phyloP scores from a whole-genome alignment of 495 filamentous ascomycete genomes.

The Ascobolus immersus region DNA sequence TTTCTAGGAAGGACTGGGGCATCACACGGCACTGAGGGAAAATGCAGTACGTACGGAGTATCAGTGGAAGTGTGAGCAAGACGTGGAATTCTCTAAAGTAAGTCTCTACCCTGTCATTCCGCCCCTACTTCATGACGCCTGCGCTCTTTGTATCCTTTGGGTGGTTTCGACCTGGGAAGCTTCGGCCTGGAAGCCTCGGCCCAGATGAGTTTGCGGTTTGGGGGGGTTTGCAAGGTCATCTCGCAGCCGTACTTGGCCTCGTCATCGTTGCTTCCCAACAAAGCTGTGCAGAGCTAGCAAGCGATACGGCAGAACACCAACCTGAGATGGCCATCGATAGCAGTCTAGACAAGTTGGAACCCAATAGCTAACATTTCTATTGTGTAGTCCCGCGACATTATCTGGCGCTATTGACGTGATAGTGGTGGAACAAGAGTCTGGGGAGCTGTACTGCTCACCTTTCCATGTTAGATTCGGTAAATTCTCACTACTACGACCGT shows the following conservation, averaged over 20 bases:
- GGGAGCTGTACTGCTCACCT: slow-evolving; percentile 46
- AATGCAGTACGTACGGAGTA: slow-evolving; percentile 96
- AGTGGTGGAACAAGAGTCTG: slow-evolving; percentile 92
- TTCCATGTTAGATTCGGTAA: slow-evolving; percentile 99
- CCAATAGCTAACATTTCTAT: slow-evolving; percentile 6
- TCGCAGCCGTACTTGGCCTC: neutral
- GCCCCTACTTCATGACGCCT: neutral
- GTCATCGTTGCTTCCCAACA: no score
- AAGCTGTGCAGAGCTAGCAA: no score
- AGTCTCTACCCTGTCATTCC: neutral
- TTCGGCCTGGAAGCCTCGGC: no score
- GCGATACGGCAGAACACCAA: no score
- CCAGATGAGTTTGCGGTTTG: neutral
- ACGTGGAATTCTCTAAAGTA: slow-evolving; percentile 97
- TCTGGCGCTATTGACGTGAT: slow-evolving; percentile 98
- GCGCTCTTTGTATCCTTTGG: no score
- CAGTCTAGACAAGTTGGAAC: neutral
- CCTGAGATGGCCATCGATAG: no score
- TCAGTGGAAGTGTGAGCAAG: slow-evolving; percentile 87
- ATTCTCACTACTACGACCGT: slow-evolving; percentile 82
- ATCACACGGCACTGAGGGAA: no score
- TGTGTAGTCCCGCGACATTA: slow-evolving; percentile 47
- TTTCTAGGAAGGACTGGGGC: no score
- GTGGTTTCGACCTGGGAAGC: no score
- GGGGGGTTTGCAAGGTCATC: neutral